phyloP scores from a whole-genome alignment of 192 early-diverging fungal genomes.

The Mortierella claussenii region DNA sequence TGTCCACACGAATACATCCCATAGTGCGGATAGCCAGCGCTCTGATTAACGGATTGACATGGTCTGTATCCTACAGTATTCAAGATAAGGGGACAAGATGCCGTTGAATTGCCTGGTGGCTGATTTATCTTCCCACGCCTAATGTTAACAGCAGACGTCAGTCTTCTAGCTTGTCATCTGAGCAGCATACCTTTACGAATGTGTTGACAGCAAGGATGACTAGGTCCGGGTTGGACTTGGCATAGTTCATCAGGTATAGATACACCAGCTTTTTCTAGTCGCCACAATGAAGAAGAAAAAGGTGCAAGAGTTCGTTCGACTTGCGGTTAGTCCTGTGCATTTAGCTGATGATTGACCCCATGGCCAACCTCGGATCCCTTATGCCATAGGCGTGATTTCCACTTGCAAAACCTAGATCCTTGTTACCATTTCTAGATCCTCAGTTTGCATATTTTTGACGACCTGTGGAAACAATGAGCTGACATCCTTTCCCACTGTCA shows the following conservation, averaged over 20 bases:
- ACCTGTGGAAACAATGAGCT: slow-evolving; percentile 95
- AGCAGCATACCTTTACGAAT: slow-evolving; percentile 84
- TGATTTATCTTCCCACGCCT: too few relatives aligned
- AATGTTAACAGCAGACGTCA: too few relatives aligned
- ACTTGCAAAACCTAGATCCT: too few relatives aligned
- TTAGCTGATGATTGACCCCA: too few relatives aligned
- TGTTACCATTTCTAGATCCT: slow-evolving; percentile 86
- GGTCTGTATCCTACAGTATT: slow-evolving; percentile 87
- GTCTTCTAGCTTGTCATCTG: too few relatives aligned
- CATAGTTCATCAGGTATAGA: slow-evolving; percentile 98
- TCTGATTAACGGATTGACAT: slow-evolving; percentile 93
- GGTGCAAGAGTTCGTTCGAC: background rate
- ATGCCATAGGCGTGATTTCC: too few relatives aligned
- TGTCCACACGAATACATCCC: slow-evolving; percentile 96
- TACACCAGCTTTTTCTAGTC: slow-evolving; percentile 96
- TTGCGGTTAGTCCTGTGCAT: too few relatives aligned
- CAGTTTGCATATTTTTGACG: slow-evolving; percentile 99
- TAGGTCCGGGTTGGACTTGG: slow-evolving; percentile 94
- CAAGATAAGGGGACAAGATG: too few relatives aligned
- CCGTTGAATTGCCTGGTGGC: too few relatives aligned
- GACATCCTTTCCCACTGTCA: slow-evolving; percentile 99
- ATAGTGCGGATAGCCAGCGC: slow-evolving; percentile 98
- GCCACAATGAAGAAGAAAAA: background rate
- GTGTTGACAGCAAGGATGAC: slow-evolving; percentile 97
- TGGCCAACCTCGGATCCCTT: too few relatives aligned